phyloP scores from a whole-genome alignment of 495 filamentous ascomycete species.

The Darksidea phi region DNA sequence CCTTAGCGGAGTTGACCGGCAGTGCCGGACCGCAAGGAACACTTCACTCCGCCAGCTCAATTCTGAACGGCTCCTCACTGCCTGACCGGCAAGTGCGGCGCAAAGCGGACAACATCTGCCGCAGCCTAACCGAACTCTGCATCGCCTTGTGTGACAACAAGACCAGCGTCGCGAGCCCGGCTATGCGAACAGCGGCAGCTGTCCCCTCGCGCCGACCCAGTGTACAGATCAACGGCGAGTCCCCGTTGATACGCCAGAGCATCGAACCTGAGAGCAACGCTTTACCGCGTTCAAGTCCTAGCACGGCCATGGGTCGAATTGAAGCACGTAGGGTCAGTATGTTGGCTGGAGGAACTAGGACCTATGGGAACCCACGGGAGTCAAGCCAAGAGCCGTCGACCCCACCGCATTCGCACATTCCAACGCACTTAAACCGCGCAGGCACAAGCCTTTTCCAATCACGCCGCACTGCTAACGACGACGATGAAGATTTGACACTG shows the following conservation, averaged over 20 bases:
- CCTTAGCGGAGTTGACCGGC: slow-evolving; percentile 71
- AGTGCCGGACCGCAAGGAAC: slow-evolving; percentile 55
- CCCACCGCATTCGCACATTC: slow-evolving; percentile 35
- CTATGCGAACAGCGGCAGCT: slow-evolving; percentile 27
- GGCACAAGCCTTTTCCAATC: slow-evolving; percentile 31
- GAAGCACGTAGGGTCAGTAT: slow-evolving; percentile 70
- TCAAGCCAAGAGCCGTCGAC: slow-evolving; percentile 42
- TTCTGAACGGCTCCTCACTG: slow-evolving; percentile 55
- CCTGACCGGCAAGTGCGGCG: slow-evolving; percentile 79
- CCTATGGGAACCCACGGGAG: slow-evolving; percentile 42
- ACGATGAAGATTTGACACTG: slow-evolving; percentile 47
- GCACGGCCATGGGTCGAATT: slow-evolving; percentile 64
- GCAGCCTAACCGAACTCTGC: slow-evolving; percentile 88
- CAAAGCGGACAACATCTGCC: slow-evolving; percentile 89
- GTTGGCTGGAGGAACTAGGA: slow-evolving; percentile 42
- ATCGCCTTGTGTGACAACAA: slow-evolving; percentile 71
- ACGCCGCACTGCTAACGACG: slow-evolving; percentile 42
- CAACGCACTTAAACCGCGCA: slow-evolving; percentile 25
- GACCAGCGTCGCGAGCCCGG: slow-evolving; percentile 37
- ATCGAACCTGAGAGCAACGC: slow-evolving; percentile 28
- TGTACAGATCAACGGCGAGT: slow-evolving; percentile 35
- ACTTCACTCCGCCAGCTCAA: slow-evolving; percentile 63
- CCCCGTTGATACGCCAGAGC: slow-evolving; percentile 27
- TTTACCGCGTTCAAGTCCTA: slow-evolving; percentile 35
- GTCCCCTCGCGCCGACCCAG: slow-evolving; percentile 42